These are phyloP conservation scores for Neonectria punicea DNA, from an alignment of 2,329 filamentous ascomycete genomes.

Conservation along the genomic window DNA sequence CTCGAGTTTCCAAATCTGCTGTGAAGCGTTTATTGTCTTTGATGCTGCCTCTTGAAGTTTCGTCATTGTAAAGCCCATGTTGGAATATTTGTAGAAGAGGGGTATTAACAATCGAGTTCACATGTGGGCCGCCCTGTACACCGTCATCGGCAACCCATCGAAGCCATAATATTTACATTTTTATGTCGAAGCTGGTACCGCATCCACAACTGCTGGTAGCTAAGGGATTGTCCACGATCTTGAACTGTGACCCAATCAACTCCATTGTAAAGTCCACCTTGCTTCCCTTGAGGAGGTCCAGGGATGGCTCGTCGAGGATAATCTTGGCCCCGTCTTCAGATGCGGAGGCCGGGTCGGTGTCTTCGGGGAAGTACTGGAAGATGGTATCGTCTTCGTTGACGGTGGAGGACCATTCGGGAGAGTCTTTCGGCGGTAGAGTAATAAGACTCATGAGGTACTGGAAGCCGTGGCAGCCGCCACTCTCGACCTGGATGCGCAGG, in stretches of 20 bases:
- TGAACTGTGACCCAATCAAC: conserved; percentile 89
- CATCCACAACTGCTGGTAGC: conserved; percentile 97
- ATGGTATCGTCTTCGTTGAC: conserved; percentile 84
- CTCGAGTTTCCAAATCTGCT: conserved; percentile 47
- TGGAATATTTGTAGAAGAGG: conserved; percentile 18
- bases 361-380: conserved; percentile 74
- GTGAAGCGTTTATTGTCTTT: conserved; percentile 32
- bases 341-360: conserved; percentile 45
- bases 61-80: not conserved
- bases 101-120: conserved; percentile 36
- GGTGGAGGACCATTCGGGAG: conserved; percentile 47
- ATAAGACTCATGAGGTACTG: conserved; percentile 95
- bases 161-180: conserved; percentile 58
- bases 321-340: conserved; percentile 72
- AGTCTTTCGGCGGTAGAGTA: conserved; percentile 60
- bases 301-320: conserved; percentile 85
- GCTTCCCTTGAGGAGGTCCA: conserved; percentile 91
- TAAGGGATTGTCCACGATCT: conserved; percentile 91
- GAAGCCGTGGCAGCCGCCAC: conserved; percentile 96
- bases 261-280: conserved; percentile 98
- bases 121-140: conserved; percentile 13
- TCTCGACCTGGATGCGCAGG: conserved; percentile 91
- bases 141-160: not conserved
- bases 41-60: not conserved
- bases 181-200: conserved; percentile 97